Base-by-base conservation (phyloP, 345 rosid species). In the Euphorbia peplus region DNA sequence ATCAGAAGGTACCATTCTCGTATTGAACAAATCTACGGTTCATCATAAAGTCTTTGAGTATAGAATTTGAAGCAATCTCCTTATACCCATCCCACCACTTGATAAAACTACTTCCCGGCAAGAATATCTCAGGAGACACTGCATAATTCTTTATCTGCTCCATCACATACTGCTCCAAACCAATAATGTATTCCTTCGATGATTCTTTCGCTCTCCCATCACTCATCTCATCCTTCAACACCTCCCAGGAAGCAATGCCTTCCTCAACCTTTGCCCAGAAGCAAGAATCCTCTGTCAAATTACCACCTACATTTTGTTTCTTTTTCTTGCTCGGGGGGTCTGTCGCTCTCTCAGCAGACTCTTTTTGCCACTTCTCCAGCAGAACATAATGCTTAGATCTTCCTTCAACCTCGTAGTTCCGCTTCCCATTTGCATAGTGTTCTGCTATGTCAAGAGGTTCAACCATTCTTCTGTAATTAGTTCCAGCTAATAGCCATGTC, bases 391-490 rank as follows among this genome's bases (percentile, higher is more conserved):
- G 96, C 19, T 0, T 52, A 3, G 85, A 68, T 55, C 98, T 81
- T 69, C 88, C 89, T 3, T 32, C 0, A 10, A 26, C 18, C 35
- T 22, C 19, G 57, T 90, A 90, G 69, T 75, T 69, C 19, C 32
- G 68, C 2, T 8, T 2, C 26, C 81, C 82, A 0, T 8, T 47
- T 13, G 16, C 32, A 62, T 92, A 88, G 75, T 74, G 81, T 1
- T 87, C 86, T n/a, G 96, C 92, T 35, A 92, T 84, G n/a, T 83
- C 86, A 16, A 92, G 92, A 0, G 96, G 98, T 37, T 92, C 96
- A 5, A 90, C 67, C 86, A 92, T 70, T 64, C 95, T 85, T 61
- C 89, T 70, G 60, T 85, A 92, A 37, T 75, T 83, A 22, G 82
- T 73, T 18, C 90, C 95, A 0, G 76, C 74, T 39, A 55, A 82